Evolutionary conservation across 2,329 filamentous ascomycete genomes (phyloP), one percentile per base, ranked within the genome.

Genomic region (Arthrinium phaeospermum): DNA sequence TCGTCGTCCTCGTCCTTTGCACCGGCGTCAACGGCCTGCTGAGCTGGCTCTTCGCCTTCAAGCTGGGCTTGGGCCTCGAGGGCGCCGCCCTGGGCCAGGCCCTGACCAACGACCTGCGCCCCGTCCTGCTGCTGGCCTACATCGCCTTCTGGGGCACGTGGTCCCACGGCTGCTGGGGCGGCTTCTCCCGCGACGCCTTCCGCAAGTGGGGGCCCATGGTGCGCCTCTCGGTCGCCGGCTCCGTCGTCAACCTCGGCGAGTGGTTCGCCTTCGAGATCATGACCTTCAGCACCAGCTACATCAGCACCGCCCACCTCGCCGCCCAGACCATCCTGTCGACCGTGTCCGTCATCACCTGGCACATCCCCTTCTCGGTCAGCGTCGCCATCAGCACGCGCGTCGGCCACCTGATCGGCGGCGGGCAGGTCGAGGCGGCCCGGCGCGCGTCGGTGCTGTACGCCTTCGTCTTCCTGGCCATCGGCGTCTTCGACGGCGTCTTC

Each of bases 51-150:
- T 85, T 89, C 22, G 86, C 82, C 1, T 82, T 85, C 72, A 77
- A 75, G 12, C 53, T 84, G 10, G 79, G 73, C 0, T 83, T 87
- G 83, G 85, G 86, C 0, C 84, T 89, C 7, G 82, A 83, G 1
- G 88, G 88, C 3, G 87, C 88, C 0, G 86, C 88, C 0, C 78
- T 89, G 1, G 86, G 85, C 16, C 83, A 83, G 2, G 87, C 87
- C 0, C 73, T 87, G 0, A 84, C 85, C 19, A 86, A 88, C 71
- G 83, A 85, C 47, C 79, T 89, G 3, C 83, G 87, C 0, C 85
- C 86, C 0, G 44, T 86, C 0, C 77, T 88, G 2, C 81, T 89
- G 0, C 80, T 86, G 30, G 45, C 84, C 0, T 89, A 88, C 73
- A 80, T 84, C 16, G 78, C 85, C 30, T 80, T 83, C 71, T 82